Conservation (phyloP, 495 filamentous ascomycete genomes). For the Podospora comata region DNA sequence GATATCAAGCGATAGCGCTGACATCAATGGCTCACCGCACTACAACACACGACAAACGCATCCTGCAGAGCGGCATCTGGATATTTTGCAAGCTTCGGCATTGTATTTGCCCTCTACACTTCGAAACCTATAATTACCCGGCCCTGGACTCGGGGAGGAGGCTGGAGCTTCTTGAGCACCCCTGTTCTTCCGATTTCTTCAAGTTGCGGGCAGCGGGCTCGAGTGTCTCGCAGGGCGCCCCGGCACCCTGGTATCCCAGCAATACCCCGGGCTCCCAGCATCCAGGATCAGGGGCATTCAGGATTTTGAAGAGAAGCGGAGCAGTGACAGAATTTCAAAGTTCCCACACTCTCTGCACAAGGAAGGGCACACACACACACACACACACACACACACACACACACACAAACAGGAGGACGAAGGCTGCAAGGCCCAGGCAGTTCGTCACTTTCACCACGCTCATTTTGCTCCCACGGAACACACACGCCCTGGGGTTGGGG, state of each 20-base stretch:
- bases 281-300: neutral
- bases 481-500: neutral
- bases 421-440: conserved; percentile 7
- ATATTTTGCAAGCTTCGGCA: no score
- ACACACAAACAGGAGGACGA: neutral
- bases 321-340: conserved; percentile 9
- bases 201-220: neutral
- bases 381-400: no score
- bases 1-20: neutral
- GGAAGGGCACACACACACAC: neutral
- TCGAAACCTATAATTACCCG: neutral
- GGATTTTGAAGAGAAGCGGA: neutral
- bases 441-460: neutral
- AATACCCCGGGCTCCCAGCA: neutral
- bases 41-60: neutral
- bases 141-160: neutral
- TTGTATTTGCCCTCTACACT: neutral
- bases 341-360: neutral
- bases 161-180: neutral
- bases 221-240: conserved; percentile 22
- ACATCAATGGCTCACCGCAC: neutral
- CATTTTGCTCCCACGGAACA: neutral
- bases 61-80: no score
- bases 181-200: neutral
- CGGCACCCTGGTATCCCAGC: neutral